Percentiles rank a stretch among this genome's conserved stretches.
Evolutionary conservation across 2,329 filamentous ascomycete genomes (phyloP).

Genomic region (Aquanectria penicillioides): DNA sequence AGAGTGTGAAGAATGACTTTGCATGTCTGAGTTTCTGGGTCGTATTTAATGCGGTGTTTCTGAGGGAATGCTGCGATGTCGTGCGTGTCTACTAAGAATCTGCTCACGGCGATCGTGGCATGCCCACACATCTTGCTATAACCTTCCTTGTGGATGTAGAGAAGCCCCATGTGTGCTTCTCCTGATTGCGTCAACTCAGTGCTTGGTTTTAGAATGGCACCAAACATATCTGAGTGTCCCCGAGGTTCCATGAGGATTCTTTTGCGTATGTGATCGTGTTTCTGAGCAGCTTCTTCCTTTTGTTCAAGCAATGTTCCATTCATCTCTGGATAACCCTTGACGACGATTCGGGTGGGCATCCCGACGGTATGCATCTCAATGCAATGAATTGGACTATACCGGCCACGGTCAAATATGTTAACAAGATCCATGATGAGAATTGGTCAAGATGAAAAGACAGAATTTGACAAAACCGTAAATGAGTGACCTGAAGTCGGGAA

Average conservation of each 20-base stretch:
- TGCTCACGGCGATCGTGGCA: slow-evolving; percentile 1
- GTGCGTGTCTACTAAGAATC: slow-evolving; percentile 4
- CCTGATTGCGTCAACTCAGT: slow-evolving; percentile 5
- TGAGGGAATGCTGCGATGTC: neutral
- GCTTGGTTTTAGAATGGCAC: neutral
- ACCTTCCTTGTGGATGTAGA: slow-evolving; percentile 8
- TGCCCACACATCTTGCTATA: slow-evolving; percentile 19
- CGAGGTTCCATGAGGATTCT: neutral
- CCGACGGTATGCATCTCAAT: slow-evolving; percentile 14
- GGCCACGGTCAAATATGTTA: too few relatives aligned
- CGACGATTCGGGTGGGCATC: slow-evolving; percentile 2
- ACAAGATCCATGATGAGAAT: too few relatives aligned
- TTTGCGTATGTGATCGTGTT: slow-evolving; percentile 5
- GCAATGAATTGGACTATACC: too few relatives aligned
- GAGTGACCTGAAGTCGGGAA: too few relatives aligned
- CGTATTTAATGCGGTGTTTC: neutral
- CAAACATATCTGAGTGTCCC: slow-evolving; percentile 15
- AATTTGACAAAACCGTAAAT: too few relatives aligned
- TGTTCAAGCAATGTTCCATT: slow-evolving; percentile 1
- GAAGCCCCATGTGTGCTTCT: slow-evolving; percentile 13
- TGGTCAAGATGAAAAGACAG: too few relatives aligned
- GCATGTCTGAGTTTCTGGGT: neutral
- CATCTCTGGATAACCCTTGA: neutral
- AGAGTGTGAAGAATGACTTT: slow-evolving; percentile 3
- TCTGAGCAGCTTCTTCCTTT: neutral